Base-by-base conservation (phyloP, 208 protist species). In the Leishmania arabica region DNA sequence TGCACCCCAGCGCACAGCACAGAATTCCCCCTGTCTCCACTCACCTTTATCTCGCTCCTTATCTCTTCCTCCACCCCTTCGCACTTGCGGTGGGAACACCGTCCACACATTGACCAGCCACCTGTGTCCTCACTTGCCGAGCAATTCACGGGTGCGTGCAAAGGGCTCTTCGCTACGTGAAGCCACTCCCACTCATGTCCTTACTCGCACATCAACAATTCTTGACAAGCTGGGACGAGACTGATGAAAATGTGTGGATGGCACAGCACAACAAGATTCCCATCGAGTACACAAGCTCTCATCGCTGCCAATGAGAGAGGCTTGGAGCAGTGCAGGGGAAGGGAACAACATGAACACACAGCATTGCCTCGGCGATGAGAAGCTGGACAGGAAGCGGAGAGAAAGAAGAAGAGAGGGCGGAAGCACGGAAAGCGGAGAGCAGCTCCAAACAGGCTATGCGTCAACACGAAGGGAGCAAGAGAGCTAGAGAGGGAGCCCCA, bases 371-470 rank as follows among this genome's bases (percentile, higher is more conserved):
- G 40, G 65, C 13, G 19, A 47, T 11, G 34, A 47, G 1, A 27
- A 49, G 21, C 65, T 47, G 65, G 17, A 49, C 31, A 70, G 11
- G 51, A 31, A 54, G 45, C 56, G 76, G 53, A 62, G 65, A 13
- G 37, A 69, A 79, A 78, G 49, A 85, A 34, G 9, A 71, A 64
- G 56, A 81, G 60, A 85, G 54, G 11, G 76, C 54, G 56, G 45
- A 62, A 21, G 54, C 77, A 45, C 54, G 51, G 21, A 56, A 51
- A 49, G n/a, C 60, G 84, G 17, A 62, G 53, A 60, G 40, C 54
- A 40, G 31, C 72, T 42, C 51, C 51, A 76, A 11, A 60, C 17
- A 34, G 72, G 17, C 31, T 62, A 13, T 53, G 68, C 54, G 79
- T 40, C 19, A 51, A 47, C 62, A n/a, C 42, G 37, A 58, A 21